These are phyloP conservation scores for Neurospora sp. DNA, from an alignment of 495 filamentous ascomycete genomes.

Conservation along the genomic window DNA sequence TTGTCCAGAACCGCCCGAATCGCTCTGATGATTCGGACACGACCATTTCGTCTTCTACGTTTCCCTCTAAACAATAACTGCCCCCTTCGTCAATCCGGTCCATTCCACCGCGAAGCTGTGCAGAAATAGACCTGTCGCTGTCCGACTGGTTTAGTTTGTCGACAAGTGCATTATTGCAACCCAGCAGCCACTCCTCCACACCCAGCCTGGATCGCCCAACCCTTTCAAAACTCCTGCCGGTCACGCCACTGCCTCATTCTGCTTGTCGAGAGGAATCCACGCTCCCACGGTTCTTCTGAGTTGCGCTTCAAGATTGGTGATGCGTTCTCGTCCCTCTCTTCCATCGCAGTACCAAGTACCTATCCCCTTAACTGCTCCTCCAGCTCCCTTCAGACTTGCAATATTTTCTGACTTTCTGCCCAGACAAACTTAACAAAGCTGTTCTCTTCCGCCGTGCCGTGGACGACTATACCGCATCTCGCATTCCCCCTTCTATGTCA, in stretches of 20 bases:
- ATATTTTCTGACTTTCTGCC: not conserved
- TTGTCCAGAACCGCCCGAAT: not conserved
- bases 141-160: not conserved
- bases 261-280: not conserved
- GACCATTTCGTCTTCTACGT: not conserved
- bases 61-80: not conserved
- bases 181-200: not conserved
- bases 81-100: not conserved
- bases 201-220: not conserved
- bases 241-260: not conserved
- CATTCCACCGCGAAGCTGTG: not conserved
- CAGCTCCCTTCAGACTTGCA: not conserved
- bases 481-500: not conserved
- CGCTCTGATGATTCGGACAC: not conserved
- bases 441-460: not conserved
- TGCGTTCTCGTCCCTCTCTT: not conserved
- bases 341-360: not conserved
- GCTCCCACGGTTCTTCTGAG: not conserved
- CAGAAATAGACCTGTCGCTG: not conserved
- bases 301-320: not conserved
- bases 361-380: not conserved
- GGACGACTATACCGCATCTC: not conserved
- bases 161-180: not conserved
- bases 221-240: not conserved
- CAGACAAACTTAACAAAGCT: not conserved